These are phyloP conservation scores for Globisporangium irregulare DNA, from an alignment of 352 stramenopile species.

Conservation along the genomic window DNA sequence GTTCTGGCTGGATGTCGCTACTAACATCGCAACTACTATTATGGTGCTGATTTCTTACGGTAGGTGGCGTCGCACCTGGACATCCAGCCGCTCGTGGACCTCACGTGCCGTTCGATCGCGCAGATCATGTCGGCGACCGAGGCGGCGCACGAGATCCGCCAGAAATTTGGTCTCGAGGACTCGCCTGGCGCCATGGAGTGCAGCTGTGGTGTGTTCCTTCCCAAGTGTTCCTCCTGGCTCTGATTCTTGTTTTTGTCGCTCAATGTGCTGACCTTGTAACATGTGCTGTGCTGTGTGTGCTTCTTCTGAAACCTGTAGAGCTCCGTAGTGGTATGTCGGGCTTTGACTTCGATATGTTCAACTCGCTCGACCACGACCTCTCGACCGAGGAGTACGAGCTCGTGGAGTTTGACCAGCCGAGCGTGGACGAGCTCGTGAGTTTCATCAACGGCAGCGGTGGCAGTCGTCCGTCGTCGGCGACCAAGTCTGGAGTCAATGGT, in stretches of 20 bases:
- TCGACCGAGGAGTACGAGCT: conserved; percentile 77
- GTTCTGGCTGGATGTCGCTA: neutral
- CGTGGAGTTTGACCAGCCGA: conserved; percentile 80
- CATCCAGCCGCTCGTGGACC: conserved; percentile 77
- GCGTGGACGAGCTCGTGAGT: conserved; percentile 75
- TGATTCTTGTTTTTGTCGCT: neutral
- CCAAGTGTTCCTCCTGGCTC: neutral
- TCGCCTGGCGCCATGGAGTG: conserved; percentile 33
- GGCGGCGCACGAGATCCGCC: conserved; percentile 66
- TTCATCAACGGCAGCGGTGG: conserved; percentile 70
- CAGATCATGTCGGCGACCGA: conserved; percentile 85
- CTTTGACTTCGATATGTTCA: conserved; percentile 81
- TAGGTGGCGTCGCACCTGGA: conserved; percentile 75
- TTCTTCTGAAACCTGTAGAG: conserved; percentile 16
- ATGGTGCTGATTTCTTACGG: neutral
- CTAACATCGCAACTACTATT: neutral
- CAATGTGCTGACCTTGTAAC: neutral
- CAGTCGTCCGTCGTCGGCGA: conserved; percentile 21
- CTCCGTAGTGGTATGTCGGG: conserved; percentile 57
- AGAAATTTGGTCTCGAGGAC: conserved; percentile 78
- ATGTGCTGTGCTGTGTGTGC: neutral
- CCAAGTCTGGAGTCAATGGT: neutral
- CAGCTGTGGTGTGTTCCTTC: conserved; percentile 38
- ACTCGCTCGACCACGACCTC: conserved; percentile 70
- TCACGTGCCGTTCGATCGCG: conserved; percentile 77